Base-by-base conservation (phyloP, 106 monocot species). In the Dactylorhiza incarnata region DNA sequence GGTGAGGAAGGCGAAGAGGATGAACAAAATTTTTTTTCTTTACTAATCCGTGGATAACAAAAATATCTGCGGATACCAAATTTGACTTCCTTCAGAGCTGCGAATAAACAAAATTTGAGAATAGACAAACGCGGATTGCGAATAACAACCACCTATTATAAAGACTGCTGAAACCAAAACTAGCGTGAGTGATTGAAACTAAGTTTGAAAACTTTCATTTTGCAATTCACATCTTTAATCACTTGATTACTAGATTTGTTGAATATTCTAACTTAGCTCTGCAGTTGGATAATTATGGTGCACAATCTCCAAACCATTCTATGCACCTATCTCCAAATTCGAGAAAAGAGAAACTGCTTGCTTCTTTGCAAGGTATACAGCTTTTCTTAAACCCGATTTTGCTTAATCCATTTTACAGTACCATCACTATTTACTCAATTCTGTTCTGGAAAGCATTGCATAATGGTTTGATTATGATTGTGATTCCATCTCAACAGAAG, bases 321-420 rank as follows among this genome's bases (percentile, higher is more conserved):
- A 90, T 81, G 55, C 62, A 78, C 9, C 74, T 79, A 48, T 81
- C 88, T 74, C 65, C 47, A 29, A 84, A 87, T 77, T 15, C 80
- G 45, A 84, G 87, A 58, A 89, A 89, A 74, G 84, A 89, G 66
- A 92, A 82, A 71, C 59, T 92, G 14, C 77, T 82, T 23, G 77
- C 76, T 62, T 78, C 83, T 29, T 74, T 97, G 59, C 83, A 90
- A 84, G 91, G 97, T 91, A 89, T 17, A 17, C n/a, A 11, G 53
- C 2, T 75, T 48, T 68, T 20, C 7, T 15, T 54, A 50, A 54
- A 37, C 50, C 5, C 1, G 2, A 4, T 10, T 3, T 70, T 45
- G 20, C 72, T 78, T 49, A 9, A 29, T 45, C 37, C 24, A 8
- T 13, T 65, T 65, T 5, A 65, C 5, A 37, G 29, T 65, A 65